Conservation (phyloP, 192 early-diverging fungal genomes). For the Powellomyces hirtus region DNA sequence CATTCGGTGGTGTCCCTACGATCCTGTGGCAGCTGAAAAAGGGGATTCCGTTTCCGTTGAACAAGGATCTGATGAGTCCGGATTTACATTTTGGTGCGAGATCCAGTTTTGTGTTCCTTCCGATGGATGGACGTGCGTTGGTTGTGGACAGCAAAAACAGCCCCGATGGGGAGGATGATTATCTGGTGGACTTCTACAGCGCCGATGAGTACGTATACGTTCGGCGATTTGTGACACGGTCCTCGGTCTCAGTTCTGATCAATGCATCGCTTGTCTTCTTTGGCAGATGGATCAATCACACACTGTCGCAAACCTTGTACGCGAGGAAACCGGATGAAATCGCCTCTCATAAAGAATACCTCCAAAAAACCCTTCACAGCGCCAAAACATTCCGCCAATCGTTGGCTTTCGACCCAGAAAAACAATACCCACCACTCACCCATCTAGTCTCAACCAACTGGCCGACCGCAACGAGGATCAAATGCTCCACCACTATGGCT, state of each 20-base stretch:
- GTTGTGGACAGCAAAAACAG: slow-evolving; percentile 21
- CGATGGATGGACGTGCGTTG: slow-evolving; percentile 17
- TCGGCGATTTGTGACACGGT: background rate
- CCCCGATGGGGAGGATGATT: slow-evolving; percentile 24
- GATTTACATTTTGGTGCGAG: slow-evolving; percentile 26
- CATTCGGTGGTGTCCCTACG: slow-evolving; percentile 25
- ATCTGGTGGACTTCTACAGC: slow-evolving; percentile 28
- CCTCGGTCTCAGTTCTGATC: background rate
- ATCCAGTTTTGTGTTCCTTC: slow-evolving; percentile 27
- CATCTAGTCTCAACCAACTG: slow-evolving; percentile 6
- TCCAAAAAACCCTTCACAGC: slow-evolving; percentile 9
- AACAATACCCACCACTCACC: slow-evolving; percentile 24
- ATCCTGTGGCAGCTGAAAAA: slow-evolving; percentile 32
- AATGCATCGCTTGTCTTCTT: too few relatives aligned
- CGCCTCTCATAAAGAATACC: slow-evolving; percentile 1
- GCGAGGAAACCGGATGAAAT: background rate
- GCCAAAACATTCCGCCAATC: slow-evolving; percentile 27
- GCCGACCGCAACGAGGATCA: slow-evolving; percentile 30
- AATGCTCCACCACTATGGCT: background rate
- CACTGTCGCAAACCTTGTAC: slow-evolving; percentile 8
- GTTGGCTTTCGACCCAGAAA: slow-evolving; percentile 15
- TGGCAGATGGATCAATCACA: slow-evolving; percentile 17
- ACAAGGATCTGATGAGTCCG: slow-evolving; percentile 21
- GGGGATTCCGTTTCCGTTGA: slow-evolving; percentile 29
- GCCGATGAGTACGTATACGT: slow-evolving; percentile 19